Percentiles rank a stretch among this genome's conserved stretches.
Conservation (phyloP, 331 rosid genomes). For the Quercus lobata region DNA sequence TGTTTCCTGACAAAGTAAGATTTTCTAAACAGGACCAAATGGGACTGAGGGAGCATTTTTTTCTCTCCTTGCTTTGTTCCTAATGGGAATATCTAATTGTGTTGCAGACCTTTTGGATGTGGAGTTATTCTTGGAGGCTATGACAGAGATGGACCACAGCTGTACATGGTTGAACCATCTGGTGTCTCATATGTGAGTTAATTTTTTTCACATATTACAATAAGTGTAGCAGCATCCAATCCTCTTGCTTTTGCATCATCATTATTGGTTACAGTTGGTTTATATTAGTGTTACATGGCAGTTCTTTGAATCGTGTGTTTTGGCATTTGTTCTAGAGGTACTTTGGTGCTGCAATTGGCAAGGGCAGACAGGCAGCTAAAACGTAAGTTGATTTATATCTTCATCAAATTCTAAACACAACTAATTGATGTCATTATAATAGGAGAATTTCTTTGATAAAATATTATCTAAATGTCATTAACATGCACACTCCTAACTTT, state of each 20-base stretch:
- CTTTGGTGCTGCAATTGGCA: constrained; percentile 98
- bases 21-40: neutral
- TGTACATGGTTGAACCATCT: constrained; percentile 97
- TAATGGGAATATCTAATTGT: constrained; percentile 7
- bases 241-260: neutral
- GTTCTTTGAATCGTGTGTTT: constrained; percentile 21
- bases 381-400: constrained; percentile 53
- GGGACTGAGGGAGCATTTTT: neutral
- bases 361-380: constrained; percentile 98
- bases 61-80: constrained; percentile 18
- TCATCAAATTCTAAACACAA: neutral
- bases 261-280: neutral
- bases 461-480: neutral
- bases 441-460: neutral
- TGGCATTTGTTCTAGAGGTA: constrained; percentile 55
- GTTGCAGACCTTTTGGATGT: constrained; percentile 94
- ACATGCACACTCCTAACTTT: neutral
- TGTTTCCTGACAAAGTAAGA: neutral
- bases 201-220: constrained; percentile 4
- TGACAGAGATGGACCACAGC: constrained; percentile 97
- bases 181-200: constrained; percentile 87
- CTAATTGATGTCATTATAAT: neutral
- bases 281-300: neutral
- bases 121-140: constrained; percentile 97
- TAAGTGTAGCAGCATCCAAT: neutral